Conservation (phyloP, 2,329 filamentous ascomycete species). For the Ophiocordyceps camponoti-saundersi region DNA sequence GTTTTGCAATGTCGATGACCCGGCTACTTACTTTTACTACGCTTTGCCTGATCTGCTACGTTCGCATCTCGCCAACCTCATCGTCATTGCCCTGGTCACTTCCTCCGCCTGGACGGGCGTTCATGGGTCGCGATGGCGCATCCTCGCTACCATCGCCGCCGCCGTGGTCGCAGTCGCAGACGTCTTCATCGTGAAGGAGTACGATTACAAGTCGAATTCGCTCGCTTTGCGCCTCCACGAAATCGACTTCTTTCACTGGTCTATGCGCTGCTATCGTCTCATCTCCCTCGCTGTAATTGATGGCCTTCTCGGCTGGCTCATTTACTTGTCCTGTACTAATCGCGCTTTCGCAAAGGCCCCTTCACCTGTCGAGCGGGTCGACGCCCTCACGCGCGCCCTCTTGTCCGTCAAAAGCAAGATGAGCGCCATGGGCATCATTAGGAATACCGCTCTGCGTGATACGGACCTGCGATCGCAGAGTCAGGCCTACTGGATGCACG, state of each 20-base stretch:
- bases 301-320: conserved; percentile 38
- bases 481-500: conserved; percentile 65
- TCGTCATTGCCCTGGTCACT: conserved; percentile 55
- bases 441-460: conserved; percentile 67
- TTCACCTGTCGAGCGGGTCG: conserved; percentile 47
- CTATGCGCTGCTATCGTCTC: conserved; percentile 43
- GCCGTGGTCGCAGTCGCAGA: conserved; percentile 45
- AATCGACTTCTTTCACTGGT: conserved; percentile 58
- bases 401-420: conserved; percentile 47
- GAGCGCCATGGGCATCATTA: conserved; percentile 55
- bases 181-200: conserved; percentile 45
- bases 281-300: conserved; percentile 50
- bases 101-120: conserved; percentile 47
- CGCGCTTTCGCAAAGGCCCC: conserved; percentile 53
- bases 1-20: conserved; percentile 65
- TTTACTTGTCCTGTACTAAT: conserved; percentile 68
- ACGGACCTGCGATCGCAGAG: conserved; percentile 47
- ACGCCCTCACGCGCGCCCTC: conserved; percentile 37
- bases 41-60: conserved; percentile 54
- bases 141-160: conserved; percentile 46
- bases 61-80: conserved; percentile 68
- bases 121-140: conserved; percentile 52
- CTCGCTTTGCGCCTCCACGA: conserved; percentile 44
- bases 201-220: conserved; percentile 48
- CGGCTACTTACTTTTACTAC: conserved; percentile 61